phyloP scores from a whole-genome alignment of 441 rosid genomes.

The Pelargonium citronellum region DNA sequence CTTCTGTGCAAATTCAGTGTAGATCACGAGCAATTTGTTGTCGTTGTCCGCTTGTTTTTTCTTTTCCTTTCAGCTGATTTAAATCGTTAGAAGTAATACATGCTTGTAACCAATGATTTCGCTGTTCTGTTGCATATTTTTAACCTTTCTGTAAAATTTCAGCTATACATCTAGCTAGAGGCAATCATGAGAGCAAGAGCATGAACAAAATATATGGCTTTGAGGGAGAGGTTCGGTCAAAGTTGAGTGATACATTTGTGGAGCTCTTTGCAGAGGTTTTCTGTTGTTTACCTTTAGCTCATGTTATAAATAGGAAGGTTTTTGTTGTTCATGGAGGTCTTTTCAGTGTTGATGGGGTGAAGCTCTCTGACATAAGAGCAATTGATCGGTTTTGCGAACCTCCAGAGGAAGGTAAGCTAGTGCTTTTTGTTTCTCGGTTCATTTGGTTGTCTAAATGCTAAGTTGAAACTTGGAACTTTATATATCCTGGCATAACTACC shows the following conservation, averaged over 20 bases:
- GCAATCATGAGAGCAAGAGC: constrained; percentile 98
- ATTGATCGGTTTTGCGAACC: constrained; percentile 94
- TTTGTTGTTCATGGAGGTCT: constrained; percentile 97
- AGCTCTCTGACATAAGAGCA: constrained; percentile 74
- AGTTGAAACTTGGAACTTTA: neutral
- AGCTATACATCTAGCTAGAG: constrained; percentile 90
- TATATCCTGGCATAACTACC: neutral
- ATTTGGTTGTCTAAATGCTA: neutral
- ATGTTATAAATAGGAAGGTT: constrained; percentile 70
- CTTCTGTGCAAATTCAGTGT: neutral
- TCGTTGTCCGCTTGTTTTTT: no score
- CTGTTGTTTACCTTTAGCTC: constrained; percentile 90
- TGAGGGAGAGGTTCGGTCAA: constrained; percentile 94
- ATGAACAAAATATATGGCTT: constrained; percentile 98
- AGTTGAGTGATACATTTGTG: constrained; percentile 86
- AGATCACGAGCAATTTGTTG: neutral
- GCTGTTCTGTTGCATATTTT: constrained; percentile 1
- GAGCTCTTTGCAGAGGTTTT: constrained; percentile 96
- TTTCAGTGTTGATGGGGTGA: constrained; percentile 92
- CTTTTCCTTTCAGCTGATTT: neutral
- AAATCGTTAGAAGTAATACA: neutral
- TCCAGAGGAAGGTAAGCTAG: constrained; percentile 85
- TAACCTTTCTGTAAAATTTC: constrained; percentile 27
- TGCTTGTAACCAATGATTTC: neutral
- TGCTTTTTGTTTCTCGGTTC: neutral